phyloP scores from a whole-genome alignment of 2,329 filamentous ascomycete species.

The Hypoxylon sp. region DNA sequence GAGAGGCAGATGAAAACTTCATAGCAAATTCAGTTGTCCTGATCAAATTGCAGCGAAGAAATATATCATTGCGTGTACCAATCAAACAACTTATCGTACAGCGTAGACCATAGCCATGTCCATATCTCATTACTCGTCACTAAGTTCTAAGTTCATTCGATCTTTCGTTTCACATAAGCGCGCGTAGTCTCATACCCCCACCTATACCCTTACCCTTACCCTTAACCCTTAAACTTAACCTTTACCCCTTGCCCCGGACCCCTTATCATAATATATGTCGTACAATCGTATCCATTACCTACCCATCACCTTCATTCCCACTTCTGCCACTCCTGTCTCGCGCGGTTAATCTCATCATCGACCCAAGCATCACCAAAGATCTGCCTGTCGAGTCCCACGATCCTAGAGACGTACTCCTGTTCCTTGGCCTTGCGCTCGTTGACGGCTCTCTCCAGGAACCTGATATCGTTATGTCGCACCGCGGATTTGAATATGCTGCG shows the following conservation, averaged over 20 bases:
- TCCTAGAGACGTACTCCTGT: constrained; percentile 69
- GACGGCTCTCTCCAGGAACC: constrained; percentile 71
- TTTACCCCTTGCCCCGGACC: neutral
- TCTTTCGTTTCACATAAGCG: constrained; percentile 30
- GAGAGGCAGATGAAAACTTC: neutral
- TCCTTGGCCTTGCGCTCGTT: constrained; percentile 74
- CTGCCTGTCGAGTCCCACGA: constrained; percentile 61
- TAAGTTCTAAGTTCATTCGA: constrained; percentile 9
- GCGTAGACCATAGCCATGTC: constrained; percentile 4
- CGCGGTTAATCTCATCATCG: constrained; percentile 62
- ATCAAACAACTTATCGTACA: neutral
- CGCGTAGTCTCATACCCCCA: constrained; percentile 34
- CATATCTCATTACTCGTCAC: constrained; percentile 41
- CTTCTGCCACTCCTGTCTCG: constrained; percentile 70
- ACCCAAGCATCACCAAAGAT: constrained; percentile 58
- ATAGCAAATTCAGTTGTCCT: neutral
- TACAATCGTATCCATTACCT: neutral
- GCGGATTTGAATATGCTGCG: constrained; percentile 78
- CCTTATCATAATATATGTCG: constrained; percentile 12
- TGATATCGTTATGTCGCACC: constrained; percentile 76
- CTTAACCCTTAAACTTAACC: neutral
- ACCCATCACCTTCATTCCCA: constrained; percentile 65
- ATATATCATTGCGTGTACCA: neutral
- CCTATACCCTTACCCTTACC: constrained; percentile 15
- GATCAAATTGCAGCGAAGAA: neutral